Evolutionary conservation across 441 rosid genomes (phyloP), one percentile per base, ranked within the genome.

Genomic region (Erysimum cheiri): DNA sequence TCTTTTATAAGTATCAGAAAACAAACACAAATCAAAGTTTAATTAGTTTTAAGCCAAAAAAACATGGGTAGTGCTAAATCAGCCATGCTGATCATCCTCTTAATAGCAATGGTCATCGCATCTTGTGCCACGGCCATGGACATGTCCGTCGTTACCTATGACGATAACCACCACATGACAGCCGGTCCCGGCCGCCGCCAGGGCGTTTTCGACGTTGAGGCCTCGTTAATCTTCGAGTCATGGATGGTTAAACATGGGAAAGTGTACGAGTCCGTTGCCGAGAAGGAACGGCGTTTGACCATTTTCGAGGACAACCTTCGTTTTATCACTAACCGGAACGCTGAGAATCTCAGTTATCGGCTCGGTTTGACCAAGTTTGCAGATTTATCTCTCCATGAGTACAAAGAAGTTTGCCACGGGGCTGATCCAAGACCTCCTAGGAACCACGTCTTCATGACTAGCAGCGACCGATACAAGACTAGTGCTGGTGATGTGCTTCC

Each of bases 341-440:
- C 71, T 17, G 47, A 50, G 49, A 72, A 78, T 56, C 73, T 54
- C 46, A 61, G 61, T 10, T 80, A 78, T 40, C 67, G 70, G 19
- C 69, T 83, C 31, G 80, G 86, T 39, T 67, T 80, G 46, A 83
- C 29, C 74, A 82, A 76, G 19, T 83, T 80, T 54, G 82, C 86
- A 4, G 82, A 83, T 72, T 49, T 83, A 39, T 74, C 84, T 54
- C 69, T 78, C 26, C 84, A 63, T 54, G 86, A 83, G 79, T 83
- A 75, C 52, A 72, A 64, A 33, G 56, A 77, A 43, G 4, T 55
- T 56, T 80, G 82, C 31, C 76, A 77, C 4, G 83, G 85, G 31
- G 69, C 72, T 36, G 73, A 81, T 63, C 31, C 61, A 7, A 46
- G 43, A 46, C 60, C 55, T 37, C 36, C 55, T 61, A 74, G 55